Conservation (phyloP, 805 yeast species). For the Candida michaelii region DNA sequence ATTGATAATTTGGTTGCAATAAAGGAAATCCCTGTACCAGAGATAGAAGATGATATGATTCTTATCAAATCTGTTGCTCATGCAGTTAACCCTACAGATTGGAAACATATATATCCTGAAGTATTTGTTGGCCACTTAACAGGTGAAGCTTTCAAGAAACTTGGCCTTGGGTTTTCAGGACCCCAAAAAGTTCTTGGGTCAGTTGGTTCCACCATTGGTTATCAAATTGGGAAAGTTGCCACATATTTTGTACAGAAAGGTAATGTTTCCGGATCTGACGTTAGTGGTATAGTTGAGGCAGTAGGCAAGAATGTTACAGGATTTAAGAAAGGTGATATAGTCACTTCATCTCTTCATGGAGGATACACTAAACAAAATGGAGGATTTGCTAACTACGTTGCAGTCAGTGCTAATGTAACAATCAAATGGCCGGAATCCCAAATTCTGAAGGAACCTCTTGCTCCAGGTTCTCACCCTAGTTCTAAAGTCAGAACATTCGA, state of each 20-base stretch:
- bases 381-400: conserved; percentile 54
- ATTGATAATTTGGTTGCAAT: background rate
- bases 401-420: conserved; percentile 20
- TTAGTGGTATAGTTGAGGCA: conserved; percentile 20
- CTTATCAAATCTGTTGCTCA: conserved; percentile 26
- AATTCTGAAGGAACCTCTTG: conserved; percentile 23
- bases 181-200: background rate
- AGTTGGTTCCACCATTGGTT: conserved; percentile 1
- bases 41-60: conserved; percentile 7
- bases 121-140: conserved; percentile 12
- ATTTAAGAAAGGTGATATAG: conserved; percentile 21
- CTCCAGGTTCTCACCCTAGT: conserved; percentile 43
- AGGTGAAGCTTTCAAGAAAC: conserved; percentile 5
- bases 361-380: conserved; percentile 55
- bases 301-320: conserved; percentile 26
- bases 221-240: background rate
- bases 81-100: conserved; percentile 25
- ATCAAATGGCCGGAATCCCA: conserved; percentile 18
- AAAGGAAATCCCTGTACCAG: conserved; percentile 8
- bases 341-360: conserved; percentile 24
- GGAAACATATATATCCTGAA: conserved; percentile 17
- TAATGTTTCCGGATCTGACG: conserved; percentile 20
- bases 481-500: conserved; percentile 51
- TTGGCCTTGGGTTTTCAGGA: background rate
- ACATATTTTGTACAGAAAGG: conserved; percentile 5